phyloP scores from a whole-genome alignment of 2,329 filamentous ascomycete genomes.

The Dothidotthia symphoricarpi region DNA sequence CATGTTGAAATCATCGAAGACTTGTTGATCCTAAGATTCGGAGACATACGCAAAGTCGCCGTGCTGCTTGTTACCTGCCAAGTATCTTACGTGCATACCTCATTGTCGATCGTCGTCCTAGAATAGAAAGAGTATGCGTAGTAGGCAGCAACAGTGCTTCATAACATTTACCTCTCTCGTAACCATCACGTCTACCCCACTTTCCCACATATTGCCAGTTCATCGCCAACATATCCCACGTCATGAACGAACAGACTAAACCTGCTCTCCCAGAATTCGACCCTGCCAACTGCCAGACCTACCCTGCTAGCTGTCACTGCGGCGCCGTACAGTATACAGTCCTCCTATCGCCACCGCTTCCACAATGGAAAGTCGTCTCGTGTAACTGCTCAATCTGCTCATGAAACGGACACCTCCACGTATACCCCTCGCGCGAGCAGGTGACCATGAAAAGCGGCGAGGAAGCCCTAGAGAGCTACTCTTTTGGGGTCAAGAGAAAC shows the following conservation, averaged over 20 bases:
- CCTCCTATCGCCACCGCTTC: conserved; percentile 51
- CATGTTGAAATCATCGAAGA: not conserved
- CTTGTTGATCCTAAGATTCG: not conserved
- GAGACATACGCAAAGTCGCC: conserved; percentile 4
- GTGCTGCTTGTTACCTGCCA: too few relatives aligned
- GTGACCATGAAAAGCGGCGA: conserved; percentile 28
- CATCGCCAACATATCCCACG: conserved; percentile 4
- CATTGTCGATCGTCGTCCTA: not conserved
- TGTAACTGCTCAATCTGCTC: conserved; percentile 58
- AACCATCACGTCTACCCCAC: not conserved
- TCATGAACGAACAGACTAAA: conserved; percentile 13
- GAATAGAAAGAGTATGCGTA: too few relatives aligned
- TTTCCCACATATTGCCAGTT: not conserved
- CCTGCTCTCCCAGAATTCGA: conserved; percentile 18
- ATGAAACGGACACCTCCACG: conserved; percentile 52
- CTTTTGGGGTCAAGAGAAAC: conserved; percentile 25
- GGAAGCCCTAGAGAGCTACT: conserved; percentile 21
- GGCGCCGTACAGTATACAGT: conserved; percentile 52
- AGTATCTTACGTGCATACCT: too few relatives aligned
- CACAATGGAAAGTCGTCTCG: conserved; percentile 47
- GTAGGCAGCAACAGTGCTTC: too few relatives aligned
- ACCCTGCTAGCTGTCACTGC: conserved; percentile 56
- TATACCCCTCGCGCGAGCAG: conserved; percentile 33
- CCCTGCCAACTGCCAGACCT: conserved; percentile 34
- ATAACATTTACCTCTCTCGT: not conserved